Conservation (phyloP, 495 filamentous ascomycete species). For the Rostrohypoxylon terebratum region DNA sequence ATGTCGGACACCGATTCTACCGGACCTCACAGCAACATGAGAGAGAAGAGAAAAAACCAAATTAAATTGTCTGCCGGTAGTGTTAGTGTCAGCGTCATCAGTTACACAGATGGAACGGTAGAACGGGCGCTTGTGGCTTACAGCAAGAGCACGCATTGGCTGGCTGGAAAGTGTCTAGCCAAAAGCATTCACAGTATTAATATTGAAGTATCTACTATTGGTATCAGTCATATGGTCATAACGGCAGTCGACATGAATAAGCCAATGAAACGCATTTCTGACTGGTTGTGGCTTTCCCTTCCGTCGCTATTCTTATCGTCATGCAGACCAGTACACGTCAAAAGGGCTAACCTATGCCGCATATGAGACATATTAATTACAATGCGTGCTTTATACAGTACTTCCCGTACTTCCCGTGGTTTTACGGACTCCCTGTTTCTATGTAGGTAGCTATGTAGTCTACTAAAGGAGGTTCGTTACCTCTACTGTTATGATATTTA, state of each 20-base stretch:
- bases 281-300: background rate
- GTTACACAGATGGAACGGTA: background rate
- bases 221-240: background rate
- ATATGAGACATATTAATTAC: background rate
- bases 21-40: background rate
- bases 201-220: background rate
- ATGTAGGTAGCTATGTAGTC: background rate
- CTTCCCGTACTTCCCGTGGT: background rate
- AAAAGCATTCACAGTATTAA: background rate
- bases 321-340: conserved; percentile 1
- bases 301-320: background rate
- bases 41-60: background rate
- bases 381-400: background rate
- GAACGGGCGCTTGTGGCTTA: background rate
- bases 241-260: background rate
- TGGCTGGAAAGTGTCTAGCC: background rate
- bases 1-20: background rate
- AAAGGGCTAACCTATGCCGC: background rate
- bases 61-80: background rate
- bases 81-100: background rate
- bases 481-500: background rate
- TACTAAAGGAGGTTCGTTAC: background rate
- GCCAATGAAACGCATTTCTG: background rate
- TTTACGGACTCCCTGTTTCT: background rate
- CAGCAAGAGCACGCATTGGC: background rate